These are phyloP conservation scores for Kalaharituber pfeilii DNA, from an alignment of 2,329 filamentous ascomycete species.

Conservation along the genomic window DNA sequence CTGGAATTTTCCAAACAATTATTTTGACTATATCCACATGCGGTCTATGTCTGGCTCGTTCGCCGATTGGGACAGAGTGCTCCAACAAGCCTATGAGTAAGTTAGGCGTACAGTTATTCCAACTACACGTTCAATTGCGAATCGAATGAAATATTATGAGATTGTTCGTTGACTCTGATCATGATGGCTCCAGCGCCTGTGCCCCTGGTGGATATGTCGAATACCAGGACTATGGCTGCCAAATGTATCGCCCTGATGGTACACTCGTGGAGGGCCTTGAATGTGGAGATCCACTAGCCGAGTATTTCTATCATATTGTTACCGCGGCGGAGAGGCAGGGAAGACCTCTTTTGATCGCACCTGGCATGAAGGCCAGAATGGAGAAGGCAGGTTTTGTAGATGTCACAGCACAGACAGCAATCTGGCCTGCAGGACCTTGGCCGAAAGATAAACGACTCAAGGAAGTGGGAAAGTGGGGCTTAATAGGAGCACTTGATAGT, in stretches of 20 bases:
- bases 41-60: neutral
- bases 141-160: neutral
- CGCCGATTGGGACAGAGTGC: neutral
- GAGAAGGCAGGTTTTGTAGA: slow-evolving; percentile 35
- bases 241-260: neutral
- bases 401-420: slow-evolving; percentile 33
- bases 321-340: neutral
- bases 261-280: neutral
- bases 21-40: neutral
- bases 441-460: slow-evolving; percentile 5
- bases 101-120: neutral
- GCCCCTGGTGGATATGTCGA: neutral
- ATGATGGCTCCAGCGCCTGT: neutral
- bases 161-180: too few relatives aligned
- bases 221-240: neutral
- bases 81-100: slow-evolving; percentile 14
- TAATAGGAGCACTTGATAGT: neutral
- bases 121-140: neutral
- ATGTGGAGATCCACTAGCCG: neutral
- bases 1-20: slow-evolving; percentile 4
- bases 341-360: neutral
- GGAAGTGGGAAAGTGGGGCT: slow-evolving; percentile 3
- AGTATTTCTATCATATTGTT: neutral
- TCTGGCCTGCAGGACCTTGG: slow-evolving; percentile 39
- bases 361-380: neutral